Evolutionary conservation across 2,329 filamentous ascomycete species (phyloP), one percentile per base, ranked within the genome.

Genomic region (Fragosphaeria purpurea): DNA sequence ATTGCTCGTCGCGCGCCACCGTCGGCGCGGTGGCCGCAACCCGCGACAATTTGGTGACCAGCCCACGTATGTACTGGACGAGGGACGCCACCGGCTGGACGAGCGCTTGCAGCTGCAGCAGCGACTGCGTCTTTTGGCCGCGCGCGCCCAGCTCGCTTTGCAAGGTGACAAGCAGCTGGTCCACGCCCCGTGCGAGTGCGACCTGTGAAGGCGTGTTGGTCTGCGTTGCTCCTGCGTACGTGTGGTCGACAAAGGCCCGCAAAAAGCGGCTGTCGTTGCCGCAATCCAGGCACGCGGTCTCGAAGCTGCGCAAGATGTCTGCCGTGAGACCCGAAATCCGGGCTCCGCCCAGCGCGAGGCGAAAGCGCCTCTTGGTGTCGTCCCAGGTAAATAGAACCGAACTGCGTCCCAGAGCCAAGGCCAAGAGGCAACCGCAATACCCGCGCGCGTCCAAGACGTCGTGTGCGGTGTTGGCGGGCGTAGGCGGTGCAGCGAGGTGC

Each of bases 381-480:
- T 82, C 70, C 72, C 79, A 88, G 0, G 65, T 61, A 62, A 88
- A 93, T 37, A 93, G 75, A 2, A 85, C 71, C 0, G 86, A 90
- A 40, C 81, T 82, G 45, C 85, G 75, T 0, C 86, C 87, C 6
- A 89, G 74, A 0, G 80, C 79, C 1, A 91, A 69, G 10, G 80
- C 76, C 54, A 85, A 70, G 1, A 91, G 67, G 9, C 81, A 83
- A 13, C 72, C 64, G 46, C 72, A 65, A 59, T 80, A 83, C 5
- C 69, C 61, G 22, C 64, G 68, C 1, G 70, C 63, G 46, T 78
- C 70, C 3, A 83, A 63, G 9, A 76, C 61, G 10, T 69, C 62
- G 6, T 13, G 31, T 3, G 41, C 41, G 7, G 41, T 13, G n/a
- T 5, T 13, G n/a, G n/a, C 22, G 8, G 13, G 13, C n/a, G 13